A percentile compares a stretch with the other conserved stretches of the same genome.
These are phyloP conservation scores for Sphaerulina populicola DNA, from an alignment of 2,329 filamentous ascomycete genomes.

Conservation along the genomic window DNA sequence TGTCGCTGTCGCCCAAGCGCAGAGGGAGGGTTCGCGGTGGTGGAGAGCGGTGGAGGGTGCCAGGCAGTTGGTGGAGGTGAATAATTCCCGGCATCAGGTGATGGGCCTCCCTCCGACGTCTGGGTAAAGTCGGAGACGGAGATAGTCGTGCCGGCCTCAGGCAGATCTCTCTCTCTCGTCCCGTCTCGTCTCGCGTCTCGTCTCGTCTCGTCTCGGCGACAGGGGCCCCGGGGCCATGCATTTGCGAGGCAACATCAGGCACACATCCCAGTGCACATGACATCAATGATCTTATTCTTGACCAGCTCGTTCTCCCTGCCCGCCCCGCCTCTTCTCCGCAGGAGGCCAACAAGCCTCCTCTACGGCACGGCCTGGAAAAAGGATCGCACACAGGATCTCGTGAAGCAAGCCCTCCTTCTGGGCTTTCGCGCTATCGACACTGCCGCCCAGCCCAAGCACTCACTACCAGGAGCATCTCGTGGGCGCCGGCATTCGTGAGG, in stretches of 20 bases:
- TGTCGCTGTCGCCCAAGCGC: too few species aligned
- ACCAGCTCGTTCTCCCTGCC: too few species aligned
- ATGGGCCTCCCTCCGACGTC: neutral
- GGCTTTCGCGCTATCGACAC: conserved; percentile 72
- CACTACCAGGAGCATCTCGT: conserved; percentile 70
- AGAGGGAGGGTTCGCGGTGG: too few species aligned
- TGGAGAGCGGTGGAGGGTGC: too few species aligned
- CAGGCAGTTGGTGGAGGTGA: too few species aligned
- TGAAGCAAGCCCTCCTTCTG: conserved; percentile 57
- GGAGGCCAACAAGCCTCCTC: conserved; percentile 40
- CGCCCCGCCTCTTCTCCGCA: conserved; percentile 13
- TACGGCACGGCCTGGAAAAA: conserved; percentile 89
- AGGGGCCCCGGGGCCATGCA: conserved; percentile 1
- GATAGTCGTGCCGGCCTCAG: neutral
- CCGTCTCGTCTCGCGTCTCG: neutral
- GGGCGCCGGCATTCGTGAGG: conserved; percentile 56
- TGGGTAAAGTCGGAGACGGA: neutral
- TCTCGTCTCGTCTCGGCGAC: neutral
- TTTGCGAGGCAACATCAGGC: conserved; percentile 5
- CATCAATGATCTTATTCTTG: neutral
- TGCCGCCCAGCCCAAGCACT: conserved; percentile 65
- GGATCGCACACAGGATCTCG: conserved; percentile 56
- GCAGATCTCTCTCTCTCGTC: too few species aligned
- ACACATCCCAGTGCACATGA: conserved; percentile 2
- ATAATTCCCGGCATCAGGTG: too few species aligned